phyloP scores from a whole-genome alignment of 192 early-diverging fungal species.

The Podila epicladia region DNA sequence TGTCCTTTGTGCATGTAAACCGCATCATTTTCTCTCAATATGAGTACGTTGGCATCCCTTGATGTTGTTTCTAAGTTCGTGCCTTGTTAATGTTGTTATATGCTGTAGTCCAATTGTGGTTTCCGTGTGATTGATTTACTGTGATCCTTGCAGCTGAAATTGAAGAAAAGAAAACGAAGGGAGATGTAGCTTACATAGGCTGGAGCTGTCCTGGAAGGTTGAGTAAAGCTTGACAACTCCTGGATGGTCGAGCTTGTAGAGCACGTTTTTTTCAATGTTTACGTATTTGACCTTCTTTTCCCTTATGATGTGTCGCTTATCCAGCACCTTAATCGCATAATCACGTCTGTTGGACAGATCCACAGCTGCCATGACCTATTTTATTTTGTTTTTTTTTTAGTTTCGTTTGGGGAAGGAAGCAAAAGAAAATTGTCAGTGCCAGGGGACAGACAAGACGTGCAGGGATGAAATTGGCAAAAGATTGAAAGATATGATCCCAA shows the following conservation, averaged over 20 bases:
- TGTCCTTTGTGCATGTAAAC: too few relatives aligned
- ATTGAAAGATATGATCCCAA: too few relatives aligned
- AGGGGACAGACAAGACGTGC: too few relatives aligned
- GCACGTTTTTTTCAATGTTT: slow-evolving; percentile 92
- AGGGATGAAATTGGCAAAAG: too few relatives aligned
- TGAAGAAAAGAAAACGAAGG: not conserved
- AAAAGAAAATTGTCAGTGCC: not conserved
- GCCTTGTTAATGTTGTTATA: too few relatives aligned
- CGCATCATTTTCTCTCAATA: too few relatives aligned
- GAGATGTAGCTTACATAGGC: slow-evolving; percentile 69
- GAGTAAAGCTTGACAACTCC: slow-evolving; percentile 94
- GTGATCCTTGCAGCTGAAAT: too few relatives aligned
- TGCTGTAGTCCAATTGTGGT: too few relatives aligned
- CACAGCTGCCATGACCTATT: slow-evolving; percentile 76
- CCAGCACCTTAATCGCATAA: slow-evolving; percentile 93
- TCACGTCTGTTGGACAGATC: slow-evolving; percentile 74
- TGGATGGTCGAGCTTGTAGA: slow-evolving; percentile 87
- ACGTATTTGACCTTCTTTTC: slow-evolving; percentile 98
- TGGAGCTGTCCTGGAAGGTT: slow-evolving; percentile 93
- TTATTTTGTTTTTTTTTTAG: not conserved
- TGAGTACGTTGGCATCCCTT: too few relatives aligned
- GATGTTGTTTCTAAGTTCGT: too few relatives aligned
- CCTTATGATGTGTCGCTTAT: slow-evolving; percentile 89
- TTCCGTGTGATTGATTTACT: too few relatives aligned
- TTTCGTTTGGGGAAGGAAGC: not conserved